Evolutionary conservation across 768 basidiomycete genomes (phyloP), one percentile per base, ranked within the genome.

Genomic region (Termitomyces sp.): DNA sequence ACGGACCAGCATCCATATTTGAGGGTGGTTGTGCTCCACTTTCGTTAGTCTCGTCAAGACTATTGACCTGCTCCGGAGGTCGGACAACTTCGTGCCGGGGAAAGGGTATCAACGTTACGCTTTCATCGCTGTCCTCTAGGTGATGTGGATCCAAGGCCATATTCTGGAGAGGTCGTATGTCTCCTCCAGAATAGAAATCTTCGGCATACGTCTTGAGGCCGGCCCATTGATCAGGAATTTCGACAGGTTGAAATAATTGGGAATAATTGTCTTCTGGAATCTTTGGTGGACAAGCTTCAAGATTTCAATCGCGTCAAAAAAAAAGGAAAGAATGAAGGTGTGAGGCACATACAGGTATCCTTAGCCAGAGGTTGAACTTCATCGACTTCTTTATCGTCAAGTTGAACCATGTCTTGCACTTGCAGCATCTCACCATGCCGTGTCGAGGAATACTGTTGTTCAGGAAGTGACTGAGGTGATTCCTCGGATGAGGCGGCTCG

Each of bases 151-250:
- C 31, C 28, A 42, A 4, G n/a, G 21, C 10, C 12, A 8, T 42
- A 17, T 50, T 50, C 15, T 51, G 53, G 26, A 19, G 11, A 23
- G 50, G 41, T 30, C 35, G 52, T 59, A 61, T 60, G 50, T 68
- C 65, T 11, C 70, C 70, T 19, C 67, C 67, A 10, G 68, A 54
- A 57, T 74, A 73, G 52, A 66, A 70, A 52, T 74, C 74, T 60
- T 73, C 64, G 3, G 73, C 73, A 52, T 67, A 69, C 17, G 48
- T 68, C 47, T 61, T 64, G 21, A 69, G 68, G 19, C 67, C 68
- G 42, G 60, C 62, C 75, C 73, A 75, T n/a, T 67, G 70, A 59
- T 73, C 70, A 33, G 63, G 68, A 11, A 73, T 63, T 31, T 74
- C 67, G 26, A 71, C 55, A 14, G 61, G 64, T 26, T 37, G 28